Conservation (phyloP, 345 rosid species). For the Citrus cavaleriei region DNA sequence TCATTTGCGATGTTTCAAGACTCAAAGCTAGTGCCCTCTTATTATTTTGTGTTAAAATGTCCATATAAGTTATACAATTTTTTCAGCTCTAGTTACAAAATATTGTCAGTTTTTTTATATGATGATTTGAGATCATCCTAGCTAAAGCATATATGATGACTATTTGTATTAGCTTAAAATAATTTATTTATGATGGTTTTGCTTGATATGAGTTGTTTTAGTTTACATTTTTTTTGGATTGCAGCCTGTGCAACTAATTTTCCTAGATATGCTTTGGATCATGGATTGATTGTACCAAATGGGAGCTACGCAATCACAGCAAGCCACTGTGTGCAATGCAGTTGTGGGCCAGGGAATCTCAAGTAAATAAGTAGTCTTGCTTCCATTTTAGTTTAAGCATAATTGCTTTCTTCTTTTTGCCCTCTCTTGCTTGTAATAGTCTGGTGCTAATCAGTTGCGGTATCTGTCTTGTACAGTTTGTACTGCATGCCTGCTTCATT, state of each 20-base stretch:
- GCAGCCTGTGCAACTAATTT: slow-evolving; percentile 93
- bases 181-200: neutral
- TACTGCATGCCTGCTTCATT: slow-evolving; percentile 88
- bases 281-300: slow-evolving; percentile 73
- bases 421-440: neutral
- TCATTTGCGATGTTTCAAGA: neutral
- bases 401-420: neutral
- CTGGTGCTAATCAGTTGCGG: slow-evolving; percentile 8
- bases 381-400: slow-evolving; percentile 9
- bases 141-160: neutral
- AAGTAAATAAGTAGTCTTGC: slow-evolving; percentile 42
- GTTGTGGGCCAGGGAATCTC: slow-evolving; percentile 77
- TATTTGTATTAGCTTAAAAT: neutral
- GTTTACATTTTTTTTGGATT: slow-evolving; percentile 9
- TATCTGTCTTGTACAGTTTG: slow-evolving; percentile 44
- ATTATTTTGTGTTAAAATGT: neutral
- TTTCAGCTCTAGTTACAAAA: neutral
- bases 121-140: neutral
- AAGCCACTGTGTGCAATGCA: slow-evolving; percentile 97
- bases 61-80: neutral
- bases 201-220: neutral
- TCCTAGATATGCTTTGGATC: slow-evolving; percentile 73
- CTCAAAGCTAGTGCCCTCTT: neutral
- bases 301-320: slow-evolving; percentile 92
- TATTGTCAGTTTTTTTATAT: neutral